Evolutionary conservation across 2,329 filamentous ascomycete species (phyloP), one percentile per base, ranked within the genome.

Genomic region (Aspergillus pseudotamarii): DNA sequence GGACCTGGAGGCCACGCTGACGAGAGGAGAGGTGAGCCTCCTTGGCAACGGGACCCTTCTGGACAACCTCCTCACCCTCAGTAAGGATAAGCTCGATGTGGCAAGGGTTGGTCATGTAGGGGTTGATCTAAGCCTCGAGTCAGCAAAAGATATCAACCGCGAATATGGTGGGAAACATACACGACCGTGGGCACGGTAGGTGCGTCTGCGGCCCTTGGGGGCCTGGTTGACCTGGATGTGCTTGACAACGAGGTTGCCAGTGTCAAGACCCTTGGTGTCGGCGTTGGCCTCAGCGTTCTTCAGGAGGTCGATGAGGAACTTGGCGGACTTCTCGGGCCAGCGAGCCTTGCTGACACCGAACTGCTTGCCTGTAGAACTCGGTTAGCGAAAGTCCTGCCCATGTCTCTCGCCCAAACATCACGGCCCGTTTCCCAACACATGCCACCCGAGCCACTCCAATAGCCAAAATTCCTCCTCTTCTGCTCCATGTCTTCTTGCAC

Each of bases 191-290:
- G 96, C 96, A 90, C 95, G 94, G 92, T 99, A 99, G 81, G 95
- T 99, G 84, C 95, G 91, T 86, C 95, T 90, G 82, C 95, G 91
- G 89, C 98, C 94, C 91, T 98, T 98, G 79, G 95, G 95, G 76
- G 95, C 96, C 89, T 99, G 95, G 92, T 99, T 99, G 89, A 99
- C 95, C 88, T 99, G 95, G 86, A 99, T 99, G 91, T 97, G 96
- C 92, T 97, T 97, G 86, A 99, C 92, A 81, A 98, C 85, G 80
- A 99, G 88, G 88, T 96, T 96, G 85, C 90, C 90, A 80, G 94
- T 98, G 85, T 99, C 93, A 79, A 97, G 92, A 78, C 94, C 93
- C 89, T 97, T 97, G 83, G 92, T 91, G 78, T 97, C 94, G 81
- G 93, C 93, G 84, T 97, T 97, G 86, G 93, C 90, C 88, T 96